Evolutionary conservation across 2,329 filamentous ascomycete genomes (phyloP).

Genomic region (Neonectria sp.): DNA sequence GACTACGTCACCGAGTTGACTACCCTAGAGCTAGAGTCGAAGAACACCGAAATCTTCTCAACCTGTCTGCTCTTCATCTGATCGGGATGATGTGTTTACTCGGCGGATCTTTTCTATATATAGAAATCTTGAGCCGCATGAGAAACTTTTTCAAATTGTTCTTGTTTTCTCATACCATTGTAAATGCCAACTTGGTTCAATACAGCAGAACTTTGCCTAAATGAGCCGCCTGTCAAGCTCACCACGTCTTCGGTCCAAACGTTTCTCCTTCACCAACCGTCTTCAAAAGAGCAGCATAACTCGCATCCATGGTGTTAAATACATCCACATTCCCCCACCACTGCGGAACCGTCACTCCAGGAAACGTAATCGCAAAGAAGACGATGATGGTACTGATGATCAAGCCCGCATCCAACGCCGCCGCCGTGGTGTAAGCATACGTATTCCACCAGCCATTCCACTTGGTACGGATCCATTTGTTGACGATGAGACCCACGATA

Average conservation of each 20-base stretch:
- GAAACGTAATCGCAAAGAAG: constrained; percentile 61
- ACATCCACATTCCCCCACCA: constrained; percentile 62
- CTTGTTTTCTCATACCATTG: background rate
- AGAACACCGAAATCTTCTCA: background rate
- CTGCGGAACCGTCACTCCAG: constrained; percentile 59
- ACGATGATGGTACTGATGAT: constrained; percentile 60
- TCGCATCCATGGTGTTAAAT: constrained; percentile 68
- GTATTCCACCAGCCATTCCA: constrained; percentile 71
- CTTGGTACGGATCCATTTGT: constrained; percentile 67
- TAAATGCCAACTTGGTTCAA: background rate
- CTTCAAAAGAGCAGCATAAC: constrained; percentile 66
- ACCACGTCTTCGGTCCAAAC: constrained; percentile 71
- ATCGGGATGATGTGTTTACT: too few species aligned
- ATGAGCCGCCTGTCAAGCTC: background rate
- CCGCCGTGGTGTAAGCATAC: constrained; percentile 58
- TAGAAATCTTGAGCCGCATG: background rate
- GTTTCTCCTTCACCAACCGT: constrained; percentile 64
- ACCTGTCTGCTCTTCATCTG: background rate
- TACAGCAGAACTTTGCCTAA: background rate
- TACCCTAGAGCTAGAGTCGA: constrained; percentile 35
- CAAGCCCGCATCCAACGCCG: constrained; percentile 59
- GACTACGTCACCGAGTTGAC: constrained; percentile 27
- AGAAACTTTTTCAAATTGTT: background rate
- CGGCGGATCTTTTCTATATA: too few species aligned
- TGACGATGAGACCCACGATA: constrained; percentile 70